A percentile compares a stretch with the other conserved stretches of the same genome.
phyloP scores from a whole-genome alignment of 2,329 filamentous ascomycete species.

The Talaromyces albobiverticillius region DNA sequence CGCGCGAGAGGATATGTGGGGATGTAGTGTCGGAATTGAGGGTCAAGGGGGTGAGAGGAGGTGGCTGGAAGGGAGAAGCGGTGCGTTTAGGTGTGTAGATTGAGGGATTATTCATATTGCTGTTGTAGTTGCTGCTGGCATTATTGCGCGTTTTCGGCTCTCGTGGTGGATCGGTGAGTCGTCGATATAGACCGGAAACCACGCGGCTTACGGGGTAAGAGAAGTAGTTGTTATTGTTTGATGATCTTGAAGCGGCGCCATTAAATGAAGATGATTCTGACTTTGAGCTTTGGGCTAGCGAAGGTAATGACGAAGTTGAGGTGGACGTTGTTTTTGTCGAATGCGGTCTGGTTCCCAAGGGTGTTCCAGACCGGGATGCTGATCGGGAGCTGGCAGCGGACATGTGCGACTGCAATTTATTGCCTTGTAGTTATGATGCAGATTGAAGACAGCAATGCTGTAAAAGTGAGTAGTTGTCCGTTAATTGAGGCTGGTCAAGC shows the following conservation, averaged over 20 bases:
- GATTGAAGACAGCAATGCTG: too few species aligned
- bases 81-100: constrained; percentile 54
- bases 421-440: too few species aligned
- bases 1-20: constrained; percentile 60
- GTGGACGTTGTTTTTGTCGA: constrained; percentile 6
- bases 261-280: constrained; percentile 2
- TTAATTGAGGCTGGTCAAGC: too few species aligned
- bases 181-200: constrained; percentile 64
- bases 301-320: constrained; percentile 16
- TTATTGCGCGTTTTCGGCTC: constrained; percentile 8
- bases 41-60: constrained; percentile 77
- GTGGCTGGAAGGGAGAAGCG: constrained; percentile 78
- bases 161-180: constrained; percentile 51
- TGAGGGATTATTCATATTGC: constrained; percentile 44
- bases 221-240: constrained; percentile 40
- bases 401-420: constrained; percentile 9
- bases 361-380: constrained; percentile 14
- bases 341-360: constrained; percentile 13
- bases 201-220: constrained; percentile 52
- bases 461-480: too few species aligned
- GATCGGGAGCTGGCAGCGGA: constrained; percentile 15
- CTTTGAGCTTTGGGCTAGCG: too few species aligned
- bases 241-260: constrained; percentile 32
- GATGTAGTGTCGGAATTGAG: constrained; percentile 58
- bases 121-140: constrained; percentile 10